Conservation (phyloP, 805 yeast genomes). For the Saturnispora sekii region DNA sequence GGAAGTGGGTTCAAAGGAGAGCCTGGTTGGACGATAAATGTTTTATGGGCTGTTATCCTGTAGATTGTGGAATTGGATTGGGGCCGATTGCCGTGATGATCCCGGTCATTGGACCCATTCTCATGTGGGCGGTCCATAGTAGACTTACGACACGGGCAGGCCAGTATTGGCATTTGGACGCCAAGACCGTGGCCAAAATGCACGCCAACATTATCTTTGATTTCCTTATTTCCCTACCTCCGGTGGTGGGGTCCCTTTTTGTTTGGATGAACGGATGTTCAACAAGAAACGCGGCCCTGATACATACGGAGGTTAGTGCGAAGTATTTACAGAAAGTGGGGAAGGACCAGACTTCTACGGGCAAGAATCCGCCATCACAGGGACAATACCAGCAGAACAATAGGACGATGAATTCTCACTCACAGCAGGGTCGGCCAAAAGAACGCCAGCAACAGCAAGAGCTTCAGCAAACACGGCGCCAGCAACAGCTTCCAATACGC, state of each 20-base stretch:
- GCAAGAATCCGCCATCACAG: background rate
- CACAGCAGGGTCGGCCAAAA: too few species aligned
- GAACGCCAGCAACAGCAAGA: too few species aligned
- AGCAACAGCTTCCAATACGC: background rate
- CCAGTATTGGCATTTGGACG: constrained; percentile 47
- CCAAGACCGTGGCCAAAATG: constrained; percentile 52
- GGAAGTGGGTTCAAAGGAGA: constrained; percentile 62
- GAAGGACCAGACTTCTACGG: background rate
- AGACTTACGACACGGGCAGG: constrained; percentile 56
- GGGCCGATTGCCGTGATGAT: constrained; percentile 58
- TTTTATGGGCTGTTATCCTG: constrained; percentile 67
- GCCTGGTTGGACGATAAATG: constrained; percentile 89
- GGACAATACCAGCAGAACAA: too few species aligned
- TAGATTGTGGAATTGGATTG: constrained; percentile 68
- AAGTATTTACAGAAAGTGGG: constrained; percentile 13
- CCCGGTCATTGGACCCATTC: constrained; percentile 78
- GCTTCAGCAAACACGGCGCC: background rate
- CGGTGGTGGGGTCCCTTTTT: constrained; percentile 67
- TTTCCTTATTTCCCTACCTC: constrained; percentile 65
- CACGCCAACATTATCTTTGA: constrained; percentile 71
- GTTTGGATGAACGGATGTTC: constrained; percentile 81
- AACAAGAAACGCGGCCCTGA: constrained; percentile 77
- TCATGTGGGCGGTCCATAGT: constrained; percentile 73
- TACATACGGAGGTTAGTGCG: constrained; percentile 37
- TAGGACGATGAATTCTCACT: too few species aligned